Evolutionary conservation across 139 green algal genomes (phyloP).

Genomic region (Desmodesmus armatus): DNA sequence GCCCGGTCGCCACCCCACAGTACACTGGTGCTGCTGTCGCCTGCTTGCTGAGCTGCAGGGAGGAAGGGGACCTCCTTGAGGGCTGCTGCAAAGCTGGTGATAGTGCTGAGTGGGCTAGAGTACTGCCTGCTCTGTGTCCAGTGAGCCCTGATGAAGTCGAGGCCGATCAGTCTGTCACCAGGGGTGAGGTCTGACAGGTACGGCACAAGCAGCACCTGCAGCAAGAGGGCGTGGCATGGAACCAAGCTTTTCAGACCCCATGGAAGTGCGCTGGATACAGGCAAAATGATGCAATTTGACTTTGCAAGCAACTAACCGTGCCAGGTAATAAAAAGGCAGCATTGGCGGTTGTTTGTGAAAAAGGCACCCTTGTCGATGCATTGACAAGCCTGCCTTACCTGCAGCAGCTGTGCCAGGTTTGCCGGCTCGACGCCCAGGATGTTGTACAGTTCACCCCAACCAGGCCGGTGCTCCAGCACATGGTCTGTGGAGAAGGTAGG

Average conservation of each 20-base stretch:
- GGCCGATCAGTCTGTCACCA: slow-evolving; percentile 26
- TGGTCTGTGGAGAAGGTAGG: neutral
- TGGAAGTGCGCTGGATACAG: no score
- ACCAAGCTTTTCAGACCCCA: no score
- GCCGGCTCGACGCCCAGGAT: slow-evolving; percentile 58
- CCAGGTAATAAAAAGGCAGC: no score
- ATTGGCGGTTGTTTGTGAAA: neutral
- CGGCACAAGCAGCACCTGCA: slow-evolving; percentile 53
- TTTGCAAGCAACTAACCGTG: no score
- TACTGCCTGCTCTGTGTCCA: slow-evolving; percentile 16
- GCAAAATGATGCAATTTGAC: no score
- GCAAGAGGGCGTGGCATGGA: no score
- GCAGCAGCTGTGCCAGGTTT: slow-evolving; percentile 44
- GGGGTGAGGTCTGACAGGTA: slow-evolving; percentile 31
- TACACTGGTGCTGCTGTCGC: neutral
- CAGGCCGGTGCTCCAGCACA: slow-evolving; percentile 44
- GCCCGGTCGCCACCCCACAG: no score
- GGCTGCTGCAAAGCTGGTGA: neutral
- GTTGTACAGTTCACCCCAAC: slow-evolving; percentile 41
- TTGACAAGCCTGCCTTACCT: no score
- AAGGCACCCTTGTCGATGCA: no score
- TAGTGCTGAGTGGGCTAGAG: no score
- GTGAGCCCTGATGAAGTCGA: slow-evolving; percentile 47
- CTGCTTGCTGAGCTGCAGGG: no score
- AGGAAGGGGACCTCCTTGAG: slow-evolving; percentile 16